Conservation (phyloP, 2,329 filamentous ascomycete genomes). For the Talaromyces verruculosus region DNA sequence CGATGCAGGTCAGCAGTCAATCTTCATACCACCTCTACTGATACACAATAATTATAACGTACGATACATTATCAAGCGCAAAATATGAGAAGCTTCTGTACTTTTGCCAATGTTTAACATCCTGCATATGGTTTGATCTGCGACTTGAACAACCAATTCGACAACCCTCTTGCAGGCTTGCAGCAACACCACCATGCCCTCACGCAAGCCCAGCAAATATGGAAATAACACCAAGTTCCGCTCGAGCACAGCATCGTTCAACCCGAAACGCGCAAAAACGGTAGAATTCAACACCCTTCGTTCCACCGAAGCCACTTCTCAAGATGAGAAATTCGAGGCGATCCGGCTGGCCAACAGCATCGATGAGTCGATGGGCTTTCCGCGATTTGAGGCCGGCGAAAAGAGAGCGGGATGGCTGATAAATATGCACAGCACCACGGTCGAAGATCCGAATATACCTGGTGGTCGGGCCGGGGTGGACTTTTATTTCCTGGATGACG, state of each 20-base stretch:
- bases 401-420: slow-evolving; percentile 89
- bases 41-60: not conserved
- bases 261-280: slow-evolving; percentile 65
- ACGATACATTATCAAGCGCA: not conserved
- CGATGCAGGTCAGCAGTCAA: not conserved
- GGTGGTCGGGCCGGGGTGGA: slow-evolving; percentile 88
- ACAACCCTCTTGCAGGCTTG: slow-evolving; percentile 28
- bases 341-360: slow-evolving; percentile 80
- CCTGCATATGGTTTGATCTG: slow-evolving; percentile 28
- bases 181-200: slow-evolving; percentile 43
- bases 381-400: slow-evolving; percentile 83
- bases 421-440: slow-evolving; percentile 85
- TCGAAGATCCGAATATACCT: slow-evolving; percentile 79
- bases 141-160: slow-evolving; percentile 20
- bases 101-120: slow-evolving; percentile 15
- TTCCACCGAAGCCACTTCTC: slow-evolving; percentile 79
- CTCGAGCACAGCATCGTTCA: slow-evolving; percentile 43
- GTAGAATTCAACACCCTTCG: slow-evolving; percentile 74
- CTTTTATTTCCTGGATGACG: slow-evolving; percentile 94
- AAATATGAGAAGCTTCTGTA: slow-evolving; percentile 8
- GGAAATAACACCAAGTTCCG: slow-evolving; percentile 54
- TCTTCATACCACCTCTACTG: not conserved
- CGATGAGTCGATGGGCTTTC: slow-evolving; percentile 93
- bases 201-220: slow-evolving; percentile 61
- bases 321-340: slow-evolving; percentile 89